Conservation (phyloP, 805 yeast genomes). For the Saccharomycopsis guyanensis region DNA sequence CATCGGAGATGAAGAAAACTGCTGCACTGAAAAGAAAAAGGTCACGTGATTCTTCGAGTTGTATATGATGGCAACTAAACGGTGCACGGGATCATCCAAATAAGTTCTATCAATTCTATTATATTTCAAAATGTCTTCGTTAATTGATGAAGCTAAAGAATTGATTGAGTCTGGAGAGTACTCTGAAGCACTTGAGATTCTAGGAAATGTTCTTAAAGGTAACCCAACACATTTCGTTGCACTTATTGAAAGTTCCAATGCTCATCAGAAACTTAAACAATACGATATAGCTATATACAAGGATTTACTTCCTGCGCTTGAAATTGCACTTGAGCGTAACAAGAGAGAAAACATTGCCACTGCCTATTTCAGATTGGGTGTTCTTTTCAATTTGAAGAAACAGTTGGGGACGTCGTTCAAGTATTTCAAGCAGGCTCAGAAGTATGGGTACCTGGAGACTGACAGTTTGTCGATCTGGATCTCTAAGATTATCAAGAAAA, state of each 20-base stretch:
- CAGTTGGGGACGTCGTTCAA: constrained; percentile 34
- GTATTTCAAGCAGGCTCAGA: constrained; percentile 36
- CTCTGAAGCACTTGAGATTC: constrained; percentile 36
- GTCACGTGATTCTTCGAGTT: too few relatives aligned
- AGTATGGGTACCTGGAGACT: constrained; percentile 36
- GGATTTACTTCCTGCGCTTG: constrained; percentile 37
- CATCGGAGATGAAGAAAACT: too few relatives aligned
- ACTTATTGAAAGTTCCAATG: constrained; percentile 40
- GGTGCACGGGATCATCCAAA: too few relatives aligned
- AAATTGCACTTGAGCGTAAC: constrained; percentile 39
- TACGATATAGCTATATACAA: constrained; percentile 40
- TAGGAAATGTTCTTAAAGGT: constrained; percentile 34
- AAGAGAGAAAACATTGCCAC: constrained; percentile 39
- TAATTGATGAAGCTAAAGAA: neutral
- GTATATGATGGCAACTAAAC: too few relatives aligned
- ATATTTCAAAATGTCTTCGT: too few relatives aligned
- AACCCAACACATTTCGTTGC: constrained; percentile 41
- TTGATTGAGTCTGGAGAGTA: constrained; percentile 22
- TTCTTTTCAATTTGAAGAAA: constrained; percentile 40
- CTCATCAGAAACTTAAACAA: constrained; percentile 39
- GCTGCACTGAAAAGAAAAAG: neutral
- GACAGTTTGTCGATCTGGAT: constrained; percentile 41
- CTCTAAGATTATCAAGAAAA: constrained; percentile 19
- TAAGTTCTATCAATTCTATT: too few relatives aligned
- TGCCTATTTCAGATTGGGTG: constrained; percentile 42